Percentiles rank a stretch among this genome's conserved stretches.
Evolutionary conservation across 176 grass and related monocot species (phyloP).

Genomic region (Ampelocalamus luodianensis): DNA sequence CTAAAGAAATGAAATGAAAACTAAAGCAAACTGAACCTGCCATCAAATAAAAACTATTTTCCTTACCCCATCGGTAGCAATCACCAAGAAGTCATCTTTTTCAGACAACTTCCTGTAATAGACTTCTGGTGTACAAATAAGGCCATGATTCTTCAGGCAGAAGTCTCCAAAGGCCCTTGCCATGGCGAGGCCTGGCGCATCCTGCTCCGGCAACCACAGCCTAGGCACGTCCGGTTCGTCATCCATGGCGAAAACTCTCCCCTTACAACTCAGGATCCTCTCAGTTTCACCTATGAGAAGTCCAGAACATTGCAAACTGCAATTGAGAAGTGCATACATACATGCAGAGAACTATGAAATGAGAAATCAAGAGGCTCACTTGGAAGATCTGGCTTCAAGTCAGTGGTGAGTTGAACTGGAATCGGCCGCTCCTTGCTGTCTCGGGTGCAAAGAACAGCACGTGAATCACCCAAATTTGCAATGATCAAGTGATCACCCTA

Average conservation of each 20-base stretch:
- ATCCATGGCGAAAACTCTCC: constrained; percentile 70
- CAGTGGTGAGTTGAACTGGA: constrained; percentile 70
- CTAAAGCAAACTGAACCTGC: background rate
- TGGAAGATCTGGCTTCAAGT: constrained; percentile 77
- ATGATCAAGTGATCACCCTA: constrained; percentile 79
- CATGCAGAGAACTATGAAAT: background rate
- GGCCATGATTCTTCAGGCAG: constrained; percentile 77
- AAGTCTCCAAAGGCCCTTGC: constrained; percentile 84
- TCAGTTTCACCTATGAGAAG: constrained; percentile 55
- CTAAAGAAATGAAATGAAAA: background rate
- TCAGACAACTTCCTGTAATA: constrained; percentile 62
- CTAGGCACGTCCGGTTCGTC: constrained; percentile 75
- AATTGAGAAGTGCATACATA: background rate
- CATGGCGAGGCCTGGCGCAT: constrained; percentile 83
- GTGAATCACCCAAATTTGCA: constrained; percentile 82
- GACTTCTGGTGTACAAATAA: constrained; percentile 72
- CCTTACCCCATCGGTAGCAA: constrained; percentile 81
- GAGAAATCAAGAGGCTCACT: constrained; percentile 40
- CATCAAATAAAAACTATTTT: background rate
- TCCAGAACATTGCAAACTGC: background rate
- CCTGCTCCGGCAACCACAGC: constrained; percentile 75
- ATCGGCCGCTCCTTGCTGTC: constrained; percentile 49
- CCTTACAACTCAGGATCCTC: constrained; percentile 66
- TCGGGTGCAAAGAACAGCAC: constrained; percentile 65
- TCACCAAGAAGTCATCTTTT: constrained; percentile 80